phyloP scores from a whole-genome alignment of 176 grass and related monocot genomes.

The Rhipidocladum racemiflorum region DNA sequence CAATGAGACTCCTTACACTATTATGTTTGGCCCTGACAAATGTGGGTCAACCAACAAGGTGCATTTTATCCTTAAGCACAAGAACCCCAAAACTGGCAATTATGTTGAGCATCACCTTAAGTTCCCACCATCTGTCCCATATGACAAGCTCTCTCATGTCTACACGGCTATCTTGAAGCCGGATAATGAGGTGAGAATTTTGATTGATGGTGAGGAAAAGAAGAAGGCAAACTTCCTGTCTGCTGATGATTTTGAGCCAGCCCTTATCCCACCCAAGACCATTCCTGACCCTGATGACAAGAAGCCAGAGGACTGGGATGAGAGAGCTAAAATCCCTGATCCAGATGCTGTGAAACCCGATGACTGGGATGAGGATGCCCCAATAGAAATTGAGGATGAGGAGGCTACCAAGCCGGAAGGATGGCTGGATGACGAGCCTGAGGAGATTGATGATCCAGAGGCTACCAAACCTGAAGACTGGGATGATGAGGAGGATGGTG shows the following conservation, averaged over 20 bases:
- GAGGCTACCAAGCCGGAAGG: slow-evolving; percentile 90
- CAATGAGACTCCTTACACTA: slow-evolving; percentile 87
- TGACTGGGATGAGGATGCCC: slow-evolving; percentile 98
- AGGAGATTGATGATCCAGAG: slow-evolving; percentile 91
- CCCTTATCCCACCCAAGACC: slow-evolving; percentile 78
- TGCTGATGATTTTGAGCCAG: slow-evolving; percentile 79
- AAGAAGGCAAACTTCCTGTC: slow-evolving; percentile 82
- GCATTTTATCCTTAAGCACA: slow-evolving; percentile 95
- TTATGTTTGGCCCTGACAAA: slow-evolving; percentile 99
- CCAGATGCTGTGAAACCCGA: slow-evolving; percentile 75
- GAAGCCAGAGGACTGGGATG: slow-evolving; percentile 99
- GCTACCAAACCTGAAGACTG: slow-evolving; percentile 89
- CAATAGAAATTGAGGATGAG: slow-evolving; percentile 80
- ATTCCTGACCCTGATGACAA: slow-evolving; percentile 98
- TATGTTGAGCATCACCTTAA: slow-evolving; percentile 96
- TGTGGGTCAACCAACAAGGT: slow-evolving; percentile 97
- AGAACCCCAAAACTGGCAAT: slow-evolving; percentile 88
- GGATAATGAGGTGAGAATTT: slow-evolving; percentile 81
- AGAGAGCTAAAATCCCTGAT: slow-evolving; percentile 85
- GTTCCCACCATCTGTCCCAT: slow-evolving; percentile 81
- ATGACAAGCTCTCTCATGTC: slow-evolving; percentile 87
- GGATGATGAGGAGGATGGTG: slow-evolving; percentile 99
- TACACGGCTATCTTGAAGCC: slow-evolving; percentile 93
- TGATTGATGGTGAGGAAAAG: slow-evolving; percentile 92
- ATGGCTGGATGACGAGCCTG: slow-evolving; percentile 94